Conservation (phyloP, 345 rosid genomes). For the Eucalyptus erythrocorys region DNA sequence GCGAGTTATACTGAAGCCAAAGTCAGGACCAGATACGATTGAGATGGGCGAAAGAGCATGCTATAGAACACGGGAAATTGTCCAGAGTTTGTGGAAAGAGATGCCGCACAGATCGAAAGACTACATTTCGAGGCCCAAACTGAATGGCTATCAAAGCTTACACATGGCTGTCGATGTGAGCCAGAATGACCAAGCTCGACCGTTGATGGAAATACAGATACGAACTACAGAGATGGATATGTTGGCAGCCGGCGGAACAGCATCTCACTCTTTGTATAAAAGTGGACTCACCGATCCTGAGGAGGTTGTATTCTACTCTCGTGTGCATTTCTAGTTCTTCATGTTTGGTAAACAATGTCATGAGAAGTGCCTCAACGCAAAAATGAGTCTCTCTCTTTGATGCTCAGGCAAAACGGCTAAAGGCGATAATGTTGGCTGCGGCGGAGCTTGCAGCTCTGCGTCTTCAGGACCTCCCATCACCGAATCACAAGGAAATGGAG, state of each 20-base stretch:
- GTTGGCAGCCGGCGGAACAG: slow-evolving; percentile 72
- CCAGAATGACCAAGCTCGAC: slow-evolving; percentile 41
- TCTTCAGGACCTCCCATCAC: slow-evolving; percentile 62
- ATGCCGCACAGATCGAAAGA: slow-evolving; percentile 77
- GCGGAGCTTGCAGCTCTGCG: slow-evolving; percentile 92
- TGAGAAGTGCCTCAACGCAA: neutral
- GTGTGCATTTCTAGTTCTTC: neutral
- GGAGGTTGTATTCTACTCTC: slow-evolving; percentile 30
- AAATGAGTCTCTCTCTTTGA: neutral
- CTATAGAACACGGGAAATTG: slow-evolving; percentile 52
- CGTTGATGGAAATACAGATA: slow-evolving; percentile 89
- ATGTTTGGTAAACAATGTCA: neutral
- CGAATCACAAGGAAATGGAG: slow-evolving; percentile 30
- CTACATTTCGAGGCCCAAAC: slow-evolving; percentile 71
- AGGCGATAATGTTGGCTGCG: slow-evolving; percentile 95
- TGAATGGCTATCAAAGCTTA: slow-evolving; percentile 77
- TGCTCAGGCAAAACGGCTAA: slow-evolving; percentile 63
- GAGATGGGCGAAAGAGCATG: slow-evolving; percentile 55
- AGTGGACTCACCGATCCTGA: slow-evolving; percentile 81
- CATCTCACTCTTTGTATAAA: slow-evolving; percentile 86
- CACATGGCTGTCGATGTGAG: slow-evolving; percentile 95
- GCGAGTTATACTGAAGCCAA: slow-evolving; percentile 61
- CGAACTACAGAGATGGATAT: slow-evolving; percentile 76
- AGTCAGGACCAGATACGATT: slow-evolving; percentile 7
- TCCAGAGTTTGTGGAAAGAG: slow-evolving; percentile 69